Base-by-base conservation (phyloP, 306 rosid genomes). In the Lupinus albus region DNA sequence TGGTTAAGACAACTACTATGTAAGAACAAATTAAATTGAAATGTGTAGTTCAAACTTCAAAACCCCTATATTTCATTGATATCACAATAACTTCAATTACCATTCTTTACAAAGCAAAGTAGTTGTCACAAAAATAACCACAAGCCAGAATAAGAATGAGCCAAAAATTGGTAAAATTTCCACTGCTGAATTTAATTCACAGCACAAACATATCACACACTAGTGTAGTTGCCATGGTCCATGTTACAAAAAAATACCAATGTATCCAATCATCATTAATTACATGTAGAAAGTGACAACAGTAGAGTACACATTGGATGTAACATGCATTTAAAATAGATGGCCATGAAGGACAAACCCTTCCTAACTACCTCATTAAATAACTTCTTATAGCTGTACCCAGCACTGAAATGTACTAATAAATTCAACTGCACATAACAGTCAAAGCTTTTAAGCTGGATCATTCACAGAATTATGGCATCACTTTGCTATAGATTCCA, bases 321-420 rank as follows among this genome's bases (percentile, higher is more conserved):
- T 41, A 76, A 20, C 41, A 54, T 46, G 58, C 64, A 65, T 39
- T 70, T 76, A 68, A 76, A 60, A 39, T 18, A 60, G 60, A 38
- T 68, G 82, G 67, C 39, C 87, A 55, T 10, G 25, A 45, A 48
- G 11, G 79, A 78, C 70, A 65, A 42, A 25, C 28, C 61, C 76
- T 67, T 0, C 68, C 74, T 14, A 83, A 71, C 83, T 0, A 74
- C 68, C 81, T 45, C 78, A 68, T 80, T 77, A 61, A 83, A 67
- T 79, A 68, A 16, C 12, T 51, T 71, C 45, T 12, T 0, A 39
- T 72, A 60, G 80, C 87, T 77, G 82, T 77, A 51, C 49, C 65
- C 76, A 51, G 70, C 70, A 30, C 73, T 42, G 4, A 14, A 14
- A 39, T 60, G 51, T 47, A 25, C 30, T 25, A 25, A 25, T 25